Evolutionary conservation across 352 stramenopile genomes (phyloP), one percentile per base, ranked within the genome.

Genomic region (Phytopythium aichiense): DNA sequence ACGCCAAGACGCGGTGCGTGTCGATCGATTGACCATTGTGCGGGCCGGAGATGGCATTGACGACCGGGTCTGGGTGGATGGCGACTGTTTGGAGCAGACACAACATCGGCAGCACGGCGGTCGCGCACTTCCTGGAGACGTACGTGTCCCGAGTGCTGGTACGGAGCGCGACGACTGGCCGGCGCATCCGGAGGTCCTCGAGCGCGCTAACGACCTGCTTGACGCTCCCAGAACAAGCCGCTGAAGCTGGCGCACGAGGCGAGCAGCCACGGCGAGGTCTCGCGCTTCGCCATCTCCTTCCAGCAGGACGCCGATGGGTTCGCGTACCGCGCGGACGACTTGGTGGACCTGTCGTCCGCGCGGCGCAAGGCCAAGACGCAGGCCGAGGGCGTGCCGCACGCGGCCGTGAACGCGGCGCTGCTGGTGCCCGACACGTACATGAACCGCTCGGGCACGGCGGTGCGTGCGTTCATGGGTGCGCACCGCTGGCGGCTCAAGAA

Each of bases 401-500:
- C 77, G 7, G 57, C 74, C 33, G 87, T 93, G 37, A 91, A 94
- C 60, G 78, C 94, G 37, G 83, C 86, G 23, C 52, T 93, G 49
- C 66, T 95, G 55, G 69, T 89, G 18, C 87, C 87, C 0, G 81
- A 72, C 9, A 95, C 87, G 11, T 95, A 84, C 67, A 95, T 95
- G 87, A 95, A 95, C 67, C 85, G 84, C 56, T 93, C 83, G 11
- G 87, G 87, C 20, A 81, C 76, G 35, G 79, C 84, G 0, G 87
- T 95, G 23, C 72, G 83, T 49, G 79, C 78, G 15, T 94, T 93
- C 53, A 91, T 95, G 81, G 76, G 91, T 60, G 69, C 69, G 22
- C 83, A 95, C 51, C 81, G 74, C 23, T 95, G 86, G 81, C 79
- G 84, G 25, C 72, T 95, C 23, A 95, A 95, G 73, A 89, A 88